Base-by-base conservation (phyloP, 2,329 filamentous ascomycete species). In the Parastagonospora avenae region DNA sequence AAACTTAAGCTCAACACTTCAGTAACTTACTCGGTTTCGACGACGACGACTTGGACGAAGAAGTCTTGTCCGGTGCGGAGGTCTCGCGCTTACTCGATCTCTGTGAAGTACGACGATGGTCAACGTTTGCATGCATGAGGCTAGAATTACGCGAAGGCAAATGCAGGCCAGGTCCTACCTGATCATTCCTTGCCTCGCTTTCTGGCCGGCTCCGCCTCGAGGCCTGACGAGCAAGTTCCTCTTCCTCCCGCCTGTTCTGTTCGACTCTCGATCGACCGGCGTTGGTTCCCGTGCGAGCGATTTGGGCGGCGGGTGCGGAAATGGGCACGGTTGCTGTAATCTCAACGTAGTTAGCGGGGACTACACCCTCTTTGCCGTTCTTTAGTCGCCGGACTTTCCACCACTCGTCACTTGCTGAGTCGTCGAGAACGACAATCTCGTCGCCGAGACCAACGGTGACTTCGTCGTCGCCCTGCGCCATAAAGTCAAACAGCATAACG, bases 311-410 rank as follows among this genome's bases (percentile, higher is more conserved):
- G 4, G 82, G 76, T 30, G 77, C 67, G 14, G 80, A 75, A 24
- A 82, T 75, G 8, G 82, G 72, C 19, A 87, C 74, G 10, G 83
- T 83, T 48, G 91, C 91, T 16, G 86, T 92, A 45, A 96, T 80
- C 73, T 99, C 93, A 63, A 99, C 88, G 68, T 97, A 99, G 75
- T 91, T 96, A 79, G 92, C 94, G 11, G 94, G 94, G 8, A 99
- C 92, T 24, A 99, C 94, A 33, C 94, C 94, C 76, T 97, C 91
- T 70, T 92, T 94, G 62, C 91, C 91, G 70, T 92, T 97, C 77
- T 92, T 95, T 57, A 97, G 69, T 31, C 92, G 85, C 52, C 90
- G 85, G 31, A 99, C 91, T 79, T 94, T 92, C 93, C 94, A 97
- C 94, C 94, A 99, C 71, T 99, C 94, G 52, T 97, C 92, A 56